Conservation (phyloP, 2,329 filamentous ascomycete genomes). For the Fusarium illudens region DNA sequence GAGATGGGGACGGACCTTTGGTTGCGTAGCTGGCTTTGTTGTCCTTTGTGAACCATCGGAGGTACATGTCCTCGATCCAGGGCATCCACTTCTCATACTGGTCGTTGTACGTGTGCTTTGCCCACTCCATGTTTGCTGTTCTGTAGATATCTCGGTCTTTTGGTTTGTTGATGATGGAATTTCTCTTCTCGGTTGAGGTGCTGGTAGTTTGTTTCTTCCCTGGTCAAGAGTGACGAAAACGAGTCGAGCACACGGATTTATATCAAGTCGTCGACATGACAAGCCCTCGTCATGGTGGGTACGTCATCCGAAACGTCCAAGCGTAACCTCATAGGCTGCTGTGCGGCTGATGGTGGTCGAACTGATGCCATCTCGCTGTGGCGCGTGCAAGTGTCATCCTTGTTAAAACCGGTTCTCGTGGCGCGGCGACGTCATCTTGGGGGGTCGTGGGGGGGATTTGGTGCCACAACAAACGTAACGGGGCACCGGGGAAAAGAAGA, state of each 20-base stretch:
- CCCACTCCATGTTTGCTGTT: conserved; percentile 59
- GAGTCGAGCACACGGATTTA: conserved; percentile 3
- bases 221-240: not conserved
- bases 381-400: conserved; percentile 29
- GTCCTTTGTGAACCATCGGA: conserved; percentile 77
- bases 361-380: conserved; percentile 37
- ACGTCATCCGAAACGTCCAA: conserved; percentile 38
- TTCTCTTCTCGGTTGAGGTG: not conserved
- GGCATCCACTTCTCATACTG: conserved; percentile 81
- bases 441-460: conserved; percentile 1
- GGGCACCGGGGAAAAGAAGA: not conserved
- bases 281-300: conserved; percentile 3
- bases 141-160: not conserved
- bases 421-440: conserved; percentile 35
- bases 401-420: conserved; percentile 39
- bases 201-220: not conserved
- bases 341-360: conserved; percentile 23
- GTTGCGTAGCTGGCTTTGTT: conserved; percentile 78
- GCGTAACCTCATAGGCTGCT: conserved; percentile 27
- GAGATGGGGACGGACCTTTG: conserved; percentile 60
- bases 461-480: conserved; percentile 17
- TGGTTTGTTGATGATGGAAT: not conserved
- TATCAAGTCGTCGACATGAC: conserved; percentile 18
- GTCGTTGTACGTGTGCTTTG: conserved; percentile 71
- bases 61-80: conserved; percentile 78